Base-by-base conservation (phyloP, 371 early-diverging fungal genomes). In the Haplosporangium sp. region DNA sequence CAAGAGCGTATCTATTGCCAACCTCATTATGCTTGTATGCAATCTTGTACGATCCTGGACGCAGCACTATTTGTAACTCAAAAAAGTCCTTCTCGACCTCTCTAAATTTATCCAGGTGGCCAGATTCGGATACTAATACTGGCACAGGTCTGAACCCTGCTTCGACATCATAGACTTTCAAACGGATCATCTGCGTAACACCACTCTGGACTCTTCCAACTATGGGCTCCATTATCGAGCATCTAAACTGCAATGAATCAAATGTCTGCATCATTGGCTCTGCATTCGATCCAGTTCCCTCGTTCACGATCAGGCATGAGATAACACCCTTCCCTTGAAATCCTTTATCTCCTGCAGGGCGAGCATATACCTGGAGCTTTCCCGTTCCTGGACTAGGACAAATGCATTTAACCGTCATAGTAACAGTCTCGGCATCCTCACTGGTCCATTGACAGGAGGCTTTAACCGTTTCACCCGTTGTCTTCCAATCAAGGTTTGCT, bases 351-450 rank as follows among this genome's bases (percentile, higher is more conserved):
- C 35, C 58, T 7, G 34, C 47, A 2, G 67, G 34, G 3, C 4
- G 44, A 6, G 62, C 73, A 40, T 3, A 35, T 10, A 78, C 55
- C 34, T 17, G 0, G 40, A 78, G 45, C 4, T 19, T 34, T 0
- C 78, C 78, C 0, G 53, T 47, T 10, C 78, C 78, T 4, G 73
- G 44, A 4, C 63, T 34, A 3, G 78, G 74, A 65, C 78, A 78
- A 37, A 69, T 58, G 13, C 61, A 20, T 44, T 62, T 59, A 50
- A 78, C 11, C 15, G 67, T 63, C 67, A 73, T 62, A 3, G 59
- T 37, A 8, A 59, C 15, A 5, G 57, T 42, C 40, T 72, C 53
- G 1, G 19, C 74, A 27, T 78, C 74, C 35, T 73, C 73, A 5
- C 63, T 20, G 7, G 44, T 58, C 73, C 73, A 69, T 20, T 69